phyloP scores from a whole-genome alignment of 2,329 filamentous ascomycete species.

The Pseudovirgaria hyperparasitica region DNA sequence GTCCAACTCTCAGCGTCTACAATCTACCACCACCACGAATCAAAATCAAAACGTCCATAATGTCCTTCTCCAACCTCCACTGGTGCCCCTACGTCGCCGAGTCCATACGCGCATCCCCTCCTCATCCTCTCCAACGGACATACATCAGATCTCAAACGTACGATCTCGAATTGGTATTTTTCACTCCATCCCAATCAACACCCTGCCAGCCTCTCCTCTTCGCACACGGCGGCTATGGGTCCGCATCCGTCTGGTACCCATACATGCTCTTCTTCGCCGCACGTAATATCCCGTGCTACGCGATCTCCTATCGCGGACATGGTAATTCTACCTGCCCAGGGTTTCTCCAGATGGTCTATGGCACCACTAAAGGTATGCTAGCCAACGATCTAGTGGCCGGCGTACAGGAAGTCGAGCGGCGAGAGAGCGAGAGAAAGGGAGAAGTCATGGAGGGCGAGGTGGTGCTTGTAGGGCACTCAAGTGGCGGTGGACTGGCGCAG shows the following conservation, averaged over 20 bases:
- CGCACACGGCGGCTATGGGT: conserved; percentile 42
- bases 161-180: conserved; percentile 37
- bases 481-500: conserved; percentile 39
- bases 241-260: conserved; percentile 39
- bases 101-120: conserved; percentile 22
- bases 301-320: conserved; percentile 40
- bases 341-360: conserved; percentile 36
- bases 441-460: conserved; percentile 19
- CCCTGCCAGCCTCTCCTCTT: conserved; percentile 34
- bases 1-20: too few relatives aligned
- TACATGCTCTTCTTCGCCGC: conserved; percentile 38
- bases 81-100: conserved; percentile 13
- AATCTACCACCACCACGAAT: too few relatives aligned
- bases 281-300: conserved; percentile 36
- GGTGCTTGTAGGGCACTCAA: conserved; percentile 38
- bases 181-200: conserved; percentile 14
- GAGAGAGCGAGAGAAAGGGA: conserved; percentile 18
- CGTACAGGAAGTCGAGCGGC: conserved; percentile 18
- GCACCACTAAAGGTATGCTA: conserved; percentile 30
- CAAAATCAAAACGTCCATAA: conserved; percentile 12
- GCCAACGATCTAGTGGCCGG: conserved; percentile 33
- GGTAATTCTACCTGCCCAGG: conserved; percentile 39
- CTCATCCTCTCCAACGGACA: conserved; percentile 29
- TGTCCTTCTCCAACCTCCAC: conserved; percentile 15
- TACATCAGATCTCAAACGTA: conserved; percentile 34